Evolutionary conservation across 371 early-diverging fungal genomes (phyloP).

Genomic region (Haplosporangium sp.): DNA sequence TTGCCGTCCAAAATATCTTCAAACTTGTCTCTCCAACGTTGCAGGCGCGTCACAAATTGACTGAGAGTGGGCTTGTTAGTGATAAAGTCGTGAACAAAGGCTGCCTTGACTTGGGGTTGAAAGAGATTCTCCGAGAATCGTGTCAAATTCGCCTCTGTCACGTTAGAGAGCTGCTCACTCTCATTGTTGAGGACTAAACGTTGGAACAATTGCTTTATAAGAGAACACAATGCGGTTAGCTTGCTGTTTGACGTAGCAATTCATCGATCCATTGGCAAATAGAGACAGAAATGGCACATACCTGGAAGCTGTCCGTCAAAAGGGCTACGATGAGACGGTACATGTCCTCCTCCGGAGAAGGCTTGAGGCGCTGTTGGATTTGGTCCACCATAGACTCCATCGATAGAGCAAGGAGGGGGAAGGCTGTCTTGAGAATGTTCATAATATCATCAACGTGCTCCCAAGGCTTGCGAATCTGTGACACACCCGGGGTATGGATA

Average conservation of each 20-base stretch:
- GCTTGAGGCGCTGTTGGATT: slow-evolving; percentile 91
- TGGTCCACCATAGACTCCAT: slow-evolving; percentile 99
- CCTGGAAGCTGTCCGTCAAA: slow-evolving; percentile 89
- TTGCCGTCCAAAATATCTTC: slow-evolving; percentile 85
- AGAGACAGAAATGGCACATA: slow-evolving; percentile 42
- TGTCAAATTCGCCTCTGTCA: slow-evolving; percentile 84
- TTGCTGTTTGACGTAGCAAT: no score
- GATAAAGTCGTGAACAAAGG: slow-evolving; percentile 93
- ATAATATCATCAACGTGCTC: slow-evolving; percentile 94
- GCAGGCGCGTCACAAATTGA: slow-evolving; percentile 84
- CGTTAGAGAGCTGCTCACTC: slow-evolving; percentile 71
- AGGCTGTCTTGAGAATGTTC: slow-evolving; percentile 96
- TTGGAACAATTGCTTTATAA: slow-evolving; percentile 66
- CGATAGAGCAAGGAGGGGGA: slow-evolving; percentile 92
- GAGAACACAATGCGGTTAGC: background rate
- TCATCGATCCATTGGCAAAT: no score
- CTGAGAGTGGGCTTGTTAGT: slow-evolving; percentile 79
- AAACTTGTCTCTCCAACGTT: slow-evolving; percentile 91
- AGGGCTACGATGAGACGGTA: slow-evolving; percentile 93
- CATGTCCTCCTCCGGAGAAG: slow-evolving; percentile 95
- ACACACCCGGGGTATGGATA: slow-evolving; percentile 30
- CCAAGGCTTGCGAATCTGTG: slow-evolving; percentile 67
- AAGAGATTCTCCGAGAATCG: slow-evolving; percentile 88
- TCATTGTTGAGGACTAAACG: slow-evolving; percentile 76
- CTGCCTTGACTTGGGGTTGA: slow-evolving; percentile 72